Conservation (phyloP, 108 stramenopile genomes). For the Cyclotella atomus region DNA sequence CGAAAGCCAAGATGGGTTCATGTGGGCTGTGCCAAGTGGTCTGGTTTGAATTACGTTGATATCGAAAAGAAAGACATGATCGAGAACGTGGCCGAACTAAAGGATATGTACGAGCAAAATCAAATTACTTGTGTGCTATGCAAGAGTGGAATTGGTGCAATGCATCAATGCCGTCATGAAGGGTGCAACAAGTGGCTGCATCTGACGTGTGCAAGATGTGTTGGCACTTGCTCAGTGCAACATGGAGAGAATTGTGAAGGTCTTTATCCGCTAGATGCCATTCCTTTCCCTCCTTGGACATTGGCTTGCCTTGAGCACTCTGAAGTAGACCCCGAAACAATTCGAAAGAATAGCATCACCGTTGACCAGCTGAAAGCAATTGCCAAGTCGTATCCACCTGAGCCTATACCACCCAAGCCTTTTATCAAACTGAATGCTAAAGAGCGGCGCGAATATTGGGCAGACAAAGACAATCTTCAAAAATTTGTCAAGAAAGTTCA, state of each 20-base stretch:
- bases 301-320: constrained; percentile 82
- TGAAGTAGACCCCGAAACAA: constrained; percentile 46
- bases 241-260: constrained; percentile 87
- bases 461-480: constrained; percentile 59
- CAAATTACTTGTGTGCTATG: constrained; percentile 68
- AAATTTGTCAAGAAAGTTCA: constrained; percentile 56
- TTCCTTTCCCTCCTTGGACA: constrained; percentile 72
- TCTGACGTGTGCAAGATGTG: constrained; percentile 80
- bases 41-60: constrained; percentile 73
- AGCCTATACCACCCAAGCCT: constrained; percentile 59
- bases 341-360: constrained; percentile 47
- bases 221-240: constrained; percentile 76
- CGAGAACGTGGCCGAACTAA: constrained; percentile 73
- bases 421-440: constrained; percentile 68
- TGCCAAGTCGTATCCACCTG: constrained; percentile 77
- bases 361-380: constrained; percentile 57
- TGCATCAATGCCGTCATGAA: constrained; percentile 63
- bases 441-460: constrained; percentile 59
- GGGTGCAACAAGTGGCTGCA: constrained; percentile 79
- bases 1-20: constrained; percentile 75
- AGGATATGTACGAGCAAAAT: constrained; percentile 49
- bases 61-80: constrained; percentile 49
- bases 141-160: constrained; percentile 69
- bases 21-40: constrained; percentile 88
- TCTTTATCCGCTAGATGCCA: constrained; percentile 16